phyloP scores from a whole-genome alignment of 1,284 basidiomycete genomes.

The Malassezia japonica region DNA sequence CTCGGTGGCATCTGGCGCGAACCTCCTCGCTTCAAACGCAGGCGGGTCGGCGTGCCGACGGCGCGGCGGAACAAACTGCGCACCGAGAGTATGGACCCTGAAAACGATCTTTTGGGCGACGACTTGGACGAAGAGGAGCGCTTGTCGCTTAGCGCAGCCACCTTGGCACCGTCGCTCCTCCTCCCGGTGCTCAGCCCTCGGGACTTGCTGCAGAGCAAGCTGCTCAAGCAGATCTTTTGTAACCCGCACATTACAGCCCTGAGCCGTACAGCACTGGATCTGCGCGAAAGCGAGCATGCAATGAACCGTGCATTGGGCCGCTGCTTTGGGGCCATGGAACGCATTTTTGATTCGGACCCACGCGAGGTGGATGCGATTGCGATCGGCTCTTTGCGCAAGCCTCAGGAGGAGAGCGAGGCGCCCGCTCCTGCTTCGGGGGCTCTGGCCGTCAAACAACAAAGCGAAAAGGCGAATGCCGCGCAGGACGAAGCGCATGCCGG shows the following conservation, averaged over 20 bases:
- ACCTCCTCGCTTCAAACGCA: background rate
- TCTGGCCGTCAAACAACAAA: too few relatives aligned
- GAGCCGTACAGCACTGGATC: conserved; percentile 43
- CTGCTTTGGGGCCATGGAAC: conserved; percentile 42
- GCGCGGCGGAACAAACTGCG: background rate
- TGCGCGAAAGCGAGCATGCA: conserved; percentile 41
- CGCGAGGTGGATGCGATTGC: background rate
- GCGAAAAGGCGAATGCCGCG: too few relatives aligned
- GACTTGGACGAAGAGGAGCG: conserved; percentile 2
- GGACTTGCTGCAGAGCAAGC: conserved; percentile 36
- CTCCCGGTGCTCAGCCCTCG: conserved; percentile 38
- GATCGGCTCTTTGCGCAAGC: background rate
- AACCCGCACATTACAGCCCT: conserved; percentile 45
- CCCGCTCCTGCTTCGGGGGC: too few relatives aligned
- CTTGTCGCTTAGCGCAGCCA: conserved; percentile 1
- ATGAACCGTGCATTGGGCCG: conserved; percentile 39
- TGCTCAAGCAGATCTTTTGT: conserved; percentile 42
- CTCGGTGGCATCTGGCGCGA: conserved; percentile 7
- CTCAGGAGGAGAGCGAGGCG: too few relatives aligned
- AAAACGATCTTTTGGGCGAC: conserved; percentile 5
- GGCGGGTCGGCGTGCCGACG: background rate
- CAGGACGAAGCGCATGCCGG: background rate
- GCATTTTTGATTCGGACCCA: conserved; percentile 4
- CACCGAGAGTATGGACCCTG: background rate
- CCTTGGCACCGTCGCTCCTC: conserved; percentile 39